A percentile compares a stretch with the other conserved stretches of the same genome.
These are phyloP conservation scores for Talaromyces sp. DNA, from an alignment of 2,329 filamentous ascomycete genomes.

Conservation along the genomic window DNA sequence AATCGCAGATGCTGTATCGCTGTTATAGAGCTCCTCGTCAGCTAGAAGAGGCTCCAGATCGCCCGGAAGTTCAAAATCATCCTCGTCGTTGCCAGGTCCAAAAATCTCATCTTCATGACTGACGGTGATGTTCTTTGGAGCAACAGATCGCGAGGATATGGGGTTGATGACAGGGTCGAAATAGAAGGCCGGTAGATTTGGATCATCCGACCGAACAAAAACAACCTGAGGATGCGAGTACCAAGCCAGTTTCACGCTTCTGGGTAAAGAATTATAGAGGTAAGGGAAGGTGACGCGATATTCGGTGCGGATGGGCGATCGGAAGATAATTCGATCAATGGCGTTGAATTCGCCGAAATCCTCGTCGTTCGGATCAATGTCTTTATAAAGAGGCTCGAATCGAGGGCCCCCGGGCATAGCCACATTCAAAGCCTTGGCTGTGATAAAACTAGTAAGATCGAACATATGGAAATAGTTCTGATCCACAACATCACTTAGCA, in stretches of 20 bases:
- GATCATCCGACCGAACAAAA: conserved; percentile 81
- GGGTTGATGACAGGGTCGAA: conserved; percentile 98
- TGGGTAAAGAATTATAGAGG: conserved; percentile 90
- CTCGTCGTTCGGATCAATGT: conserved; percentile 97
- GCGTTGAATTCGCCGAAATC: conserved; percentile 99
- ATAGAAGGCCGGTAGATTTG: conserved; percentile 88
- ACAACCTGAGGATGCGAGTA: conserved; percentile 91
- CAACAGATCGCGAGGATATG: conserved; percentile 89
- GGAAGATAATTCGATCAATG: conserved; percentile 98
- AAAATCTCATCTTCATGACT: conserved; percentile 94
- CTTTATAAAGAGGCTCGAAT: conserved; percentile 96
- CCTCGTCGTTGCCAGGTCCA: conserved; percentile 71
- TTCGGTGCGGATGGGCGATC: conserved; percentile 88
- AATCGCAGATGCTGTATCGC: conserved; percentile 85
- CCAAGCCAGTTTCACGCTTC: conserved; percentile 89
- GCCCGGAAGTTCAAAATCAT: conserved; percentile 75
- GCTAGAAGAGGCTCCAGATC: conserved; percentile 81
- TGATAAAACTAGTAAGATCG: conserved; percentile 88
- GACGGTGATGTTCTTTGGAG: conserved; percentile 85
- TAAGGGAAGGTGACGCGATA: conserved; percentile 92
- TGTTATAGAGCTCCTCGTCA: conserved; percentile 81
- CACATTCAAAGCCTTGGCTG: conserved; percentile 93
- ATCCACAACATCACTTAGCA: conserved; percentile 87
- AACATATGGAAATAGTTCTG: conserved; percentile 99
- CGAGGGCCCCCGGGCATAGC: conserved; percentile 95